These are phyloP conservation scores for Daedalea quercina DNA, from an alignment of 768 basidiomycete species.

Conservation along the genomic window DNA sequence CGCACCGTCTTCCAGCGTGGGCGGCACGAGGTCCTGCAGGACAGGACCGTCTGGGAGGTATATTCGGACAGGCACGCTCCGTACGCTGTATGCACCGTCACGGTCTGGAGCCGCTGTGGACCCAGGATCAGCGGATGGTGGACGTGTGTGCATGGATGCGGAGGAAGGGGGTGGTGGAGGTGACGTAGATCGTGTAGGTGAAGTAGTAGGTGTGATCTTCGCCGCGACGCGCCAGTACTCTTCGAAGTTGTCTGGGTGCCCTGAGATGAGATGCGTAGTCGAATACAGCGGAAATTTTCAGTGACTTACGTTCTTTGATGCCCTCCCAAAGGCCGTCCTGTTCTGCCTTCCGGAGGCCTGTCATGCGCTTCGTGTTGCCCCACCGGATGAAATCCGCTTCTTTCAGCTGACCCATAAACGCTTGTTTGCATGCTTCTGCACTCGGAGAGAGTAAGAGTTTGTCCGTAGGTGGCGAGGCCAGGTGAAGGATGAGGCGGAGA, in stretches of 20 bases:
- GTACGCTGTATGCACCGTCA: constrained; percentile 82
- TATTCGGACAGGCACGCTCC: constrained; percentile 83
- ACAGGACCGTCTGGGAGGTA: constrained; percentile 90
- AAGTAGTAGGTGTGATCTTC: constrained; percentile 84
- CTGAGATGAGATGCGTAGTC: not conserved
- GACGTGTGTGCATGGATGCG: constrained; percentile 57
- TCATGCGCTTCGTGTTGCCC: constrained; percentile 94
- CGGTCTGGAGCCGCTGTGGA: constrained; percentile 41
- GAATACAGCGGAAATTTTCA: not conserved
- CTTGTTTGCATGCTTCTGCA: constrained; percentile 83
- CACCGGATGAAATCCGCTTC: constrained; percentile 97
- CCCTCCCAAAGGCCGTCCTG: constrained; percentile 98
- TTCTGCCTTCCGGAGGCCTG: constrained; percentile 81
- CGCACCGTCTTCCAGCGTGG: constrained; percentile 72
- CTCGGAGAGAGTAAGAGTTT: constrained; percentile 77
- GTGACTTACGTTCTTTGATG: constrained; percentile 79
- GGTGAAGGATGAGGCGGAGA: constrained; percentile 77
- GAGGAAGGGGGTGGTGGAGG: constrained; percentile 42
- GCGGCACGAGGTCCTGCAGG: constrained; percentile 83
- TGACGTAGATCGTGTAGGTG: constrained; percentile 52
- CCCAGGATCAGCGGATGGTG: constrained; percentile 58
- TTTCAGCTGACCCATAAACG: constrained; percentile 93
- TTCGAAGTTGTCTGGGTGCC: constrained; percentile 81
- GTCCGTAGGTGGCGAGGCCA: constrained; percentile 81
- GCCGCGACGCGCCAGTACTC: constrained; percentile 91